Conservation (phyloP, 2,329 filamentous ascomycete genomes). For the Apiospora malaysiana region DNA sequence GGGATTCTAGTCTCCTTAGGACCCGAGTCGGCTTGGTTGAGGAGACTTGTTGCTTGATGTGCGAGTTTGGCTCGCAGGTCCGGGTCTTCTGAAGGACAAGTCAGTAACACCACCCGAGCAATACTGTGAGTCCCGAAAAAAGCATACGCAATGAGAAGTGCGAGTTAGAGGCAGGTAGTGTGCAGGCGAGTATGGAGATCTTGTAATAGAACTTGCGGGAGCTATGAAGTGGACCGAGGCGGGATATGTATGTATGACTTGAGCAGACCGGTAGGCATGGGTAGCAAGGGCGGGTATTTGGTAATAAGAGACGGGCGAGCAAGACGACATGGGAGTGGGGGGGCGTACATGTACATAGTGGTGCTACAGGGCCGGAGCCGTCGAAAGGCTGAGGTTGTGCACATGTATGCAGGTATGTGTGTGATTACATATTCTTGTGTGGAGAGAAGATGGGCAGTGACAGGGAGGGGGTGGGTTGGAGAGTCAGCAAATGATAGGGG, state of each 20-base stretch:
- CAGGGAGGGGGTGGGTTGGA: conserved; percentile 29
- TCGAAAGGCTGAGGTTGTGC: conserved; percentile 36
- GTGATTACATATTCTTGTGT: conserved; percentile 40
- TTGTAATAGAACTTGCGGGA: conserved; percentile 13
- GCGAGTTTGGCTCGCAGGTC: conserved; percentile 33
- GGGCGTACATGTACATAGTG: conserved; percentile 31
- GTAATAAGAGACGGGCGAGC: conserved; percentile 34
- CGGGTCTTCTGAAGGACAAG: conserved; percentile 29
- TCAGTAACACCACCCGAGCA: not conserved
- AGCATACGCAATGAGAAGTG: not conserved
- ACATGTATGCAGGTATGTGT: conserved; percentile 33
- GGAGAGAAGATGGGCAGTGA: conserved; percentile 33
- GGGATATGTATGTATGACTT: conserved; percentile 27
- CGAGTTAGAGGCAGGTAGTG: not conserved
- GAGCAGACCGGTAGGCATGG: conserved; percentile 23
- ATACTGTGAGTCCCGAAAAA: not conserved
- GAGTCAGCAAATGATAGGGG: conserved; percentile 29
- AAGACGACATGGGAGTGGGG: conserved; percentile 26
- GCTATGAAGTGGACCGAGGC: conserved; percentile 23
- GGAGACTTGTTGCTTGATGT: conserved; percentile 29
- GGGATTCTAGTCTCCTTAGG: conserved; percentile 27
- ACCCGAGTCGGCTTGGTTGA: conserved; percentile 29
- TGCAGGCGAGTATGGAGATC: not conserved
- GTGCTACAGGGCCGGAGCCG: conserved; percentile 35
- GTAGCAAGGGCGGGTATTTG: conserved; percentile 32